phyloP scores from a whole-genome alignment of 2,329 filamentous ascomycete genomes.

The Fusarium sarcochroum region DNA sequence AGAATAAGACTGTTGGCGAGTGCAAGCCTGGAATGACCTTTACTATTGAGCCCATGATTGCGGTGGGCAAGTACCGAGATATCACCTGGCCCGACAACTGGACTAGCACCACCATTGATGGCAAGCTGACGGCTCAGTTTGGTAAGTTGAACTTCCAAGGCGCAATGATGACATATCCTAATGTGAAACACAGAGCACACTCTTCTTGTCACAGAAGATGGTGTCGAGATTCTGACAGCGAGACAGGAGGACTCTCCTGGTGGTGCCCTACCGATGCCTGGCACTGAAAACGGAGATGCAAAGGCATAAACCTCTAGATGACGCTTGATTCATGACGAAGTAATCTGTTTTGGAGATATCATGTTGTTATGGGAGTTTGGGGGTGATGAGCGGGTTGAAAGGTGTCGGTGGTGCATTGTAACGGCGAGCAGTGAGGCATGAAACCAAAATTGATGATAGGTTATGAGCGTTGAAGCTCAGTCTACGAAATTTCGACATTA shows the following conservation, averaged over 20 bases:
- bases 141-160: conserved; percentile 65
- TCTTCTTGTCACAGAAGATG: conserved; percentile 84
- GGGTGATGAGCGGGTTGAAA: conserved; percentile 21
- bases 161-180: conserved; percentile 29
- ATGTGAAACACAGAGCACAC: conserved; percentile 75
- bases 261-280: conserved; percentile 75
- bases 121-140: conserved; percentile 92
- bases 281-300: conserved; percentile 32
- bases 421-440: conserved; percentile 8
- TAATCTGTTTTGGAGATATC: conserved; percentile 21
- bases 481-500: conserved; percentile 6
- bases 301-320: conserved; percentile 21
- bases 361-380: conserved; percentile 29
- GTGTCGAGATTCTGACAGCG: conserved; percentile 85
- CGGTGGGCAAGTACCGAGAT: conserved; percentile 89
- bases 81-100: conserved; percentile 99
- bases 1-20: conserved; percentile 96
- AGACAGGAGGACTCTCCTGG: conserved; percentile 80
- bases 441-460: conserved; percentile 22
- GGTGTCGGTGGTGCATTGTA: conserved; percentile 15
- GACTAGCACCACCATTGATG: conserved; percentile 95
- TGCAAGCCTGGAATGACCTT: conserved; percentile 99
- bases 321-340: conserved; percentile 8
- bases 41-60: conserved; percentile 99
- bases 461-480: neutral